Percentiles rank a stretch among this genome's conserved stretches.
Conservation (phyloP, 257 asterid species). For the Scutellaria minor region DNA sequence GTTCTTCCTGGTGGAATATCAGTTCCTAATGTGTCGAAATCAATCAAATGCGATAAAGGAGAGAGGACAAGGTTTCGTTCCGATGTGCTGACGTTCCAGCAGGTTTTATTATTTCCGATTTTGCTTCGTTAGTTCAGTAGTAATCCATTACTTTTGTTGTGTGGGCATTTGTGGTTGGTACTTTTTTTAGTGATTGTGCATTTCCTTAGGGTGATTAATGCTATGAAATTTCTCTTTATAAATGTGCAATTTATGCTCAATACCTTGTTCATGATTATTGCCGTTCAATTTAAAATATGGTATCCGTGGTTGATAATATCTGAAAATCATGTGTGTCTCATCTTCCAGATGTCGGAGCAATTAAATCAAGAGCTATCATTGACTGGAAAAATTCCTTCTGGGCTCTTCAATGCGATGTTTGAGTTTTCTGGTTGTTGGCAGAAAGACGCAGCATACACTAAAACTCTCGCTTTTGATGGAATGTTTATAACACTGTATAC, state of each 20-base stretch:
- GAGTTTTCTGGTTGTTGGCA: conserved; percentile 98
- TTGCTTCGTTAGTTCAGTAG: conserved; percentile 10
- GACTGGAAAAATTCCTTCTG: conserved; percentile 91
- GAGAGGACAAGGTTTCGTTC: conserved; percentile 90
- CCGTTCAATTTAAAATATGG: conserved; percentile 10
- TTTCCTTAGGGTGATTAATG: conserved; percentile 23
- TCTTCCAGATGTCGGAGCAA: conserved; percentile 93
- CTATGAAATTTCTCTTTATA: conserved; percentile 11
- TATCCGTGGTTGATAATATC: conserved; percentile 9
- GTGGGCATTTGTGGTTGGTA: not conserved
- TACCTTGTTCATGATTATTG: conserved; percentile 16
- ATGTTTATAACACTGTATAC: conserved; percentile 81
- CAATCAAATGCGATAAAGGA: conserved; percentile 96
- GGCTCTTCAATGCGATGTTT: conserved; percentile 94
- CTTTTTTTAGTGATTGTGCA: not conserved
- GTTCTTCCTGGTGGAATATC: conserved; percentile 86
- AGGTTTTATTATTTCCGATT: conserved; percentile 51
- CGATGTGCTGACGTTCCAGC: conserved; percentile 90
- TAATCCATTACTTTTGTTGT: not conserved
- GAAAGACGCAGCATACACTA: conserved; percentile 89
- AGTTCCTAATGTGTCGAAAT: conserved; percentile 71
- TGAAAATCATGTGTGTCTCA: conserved; percentile 16
- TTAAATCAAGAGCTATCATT: conserved; percentile 87
- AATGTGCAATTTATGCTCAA: conserved; percentile 12
- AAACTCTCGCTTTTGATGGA: conserved; percentile 93